phyloP scores from a whole-genome alignment of 176 grass and related monocot genomes.

The Cymbopogon citratus region DNA sequence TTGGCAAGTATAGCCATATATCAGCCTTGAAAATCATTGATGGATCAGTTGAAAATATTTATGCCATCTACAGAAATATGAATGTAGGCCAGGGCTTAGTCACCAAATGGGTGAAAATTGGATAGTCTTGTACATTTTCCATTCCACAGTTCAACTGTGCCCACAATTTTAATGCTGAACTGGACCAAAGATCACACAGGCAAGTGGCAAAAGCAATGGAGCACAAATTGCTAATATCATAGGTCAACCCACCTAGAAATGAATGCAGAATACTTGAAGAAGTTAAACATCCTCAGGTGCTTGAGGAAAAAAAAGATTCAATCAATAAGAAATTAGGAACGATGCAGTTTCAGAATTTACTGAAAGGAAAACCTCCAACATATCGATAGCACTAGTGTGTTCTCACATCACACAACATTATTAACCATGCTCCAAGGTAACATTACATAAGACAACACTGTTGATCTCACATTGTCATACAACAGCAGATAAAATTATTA shows the following conservation, averaged over 20 bases:
- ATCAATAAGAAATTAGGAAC: not conserved
- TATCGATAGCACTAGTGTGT: not conserved
- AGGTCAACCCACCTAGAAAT: not conserved
- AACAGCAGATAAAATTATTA: not conserved
- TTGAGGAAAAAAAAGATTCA: not conserved
- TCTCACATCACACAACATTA: slow-evolving; percentile 5
- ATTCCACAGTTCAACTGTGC: not conserved
- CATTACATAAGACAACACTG: not conserved
- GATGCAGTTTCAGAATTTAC: not conserved
- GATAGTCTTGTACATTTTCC: not conserved
- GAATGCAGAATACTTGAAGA: not conserved
- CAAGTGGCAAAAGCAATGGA: not conserved
- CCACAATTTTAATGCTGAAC: not conserved
- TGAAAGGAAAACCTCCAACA: not conserved
- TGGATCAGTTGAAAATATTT: not conserved
- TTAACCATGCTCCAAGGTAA: not conserved
- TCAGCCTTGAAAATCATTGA: not conserved
- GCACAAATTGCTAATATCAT: not conserved
- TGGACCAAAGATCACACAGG: no score
- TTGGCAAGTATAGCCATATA: not conserved
- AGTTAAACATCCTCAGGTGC: not conserved
- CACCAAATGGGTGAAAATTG: not conserved
- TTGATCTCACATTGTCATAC: not conserved
- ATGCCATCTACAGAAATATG: not conserved
- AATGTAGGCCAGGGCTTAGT: not conserved